Evolutionary conservation across 2,329 filamentous ascomycete genomes (phyloP).

Genomic region (Epichloe hybrida): DNA sequence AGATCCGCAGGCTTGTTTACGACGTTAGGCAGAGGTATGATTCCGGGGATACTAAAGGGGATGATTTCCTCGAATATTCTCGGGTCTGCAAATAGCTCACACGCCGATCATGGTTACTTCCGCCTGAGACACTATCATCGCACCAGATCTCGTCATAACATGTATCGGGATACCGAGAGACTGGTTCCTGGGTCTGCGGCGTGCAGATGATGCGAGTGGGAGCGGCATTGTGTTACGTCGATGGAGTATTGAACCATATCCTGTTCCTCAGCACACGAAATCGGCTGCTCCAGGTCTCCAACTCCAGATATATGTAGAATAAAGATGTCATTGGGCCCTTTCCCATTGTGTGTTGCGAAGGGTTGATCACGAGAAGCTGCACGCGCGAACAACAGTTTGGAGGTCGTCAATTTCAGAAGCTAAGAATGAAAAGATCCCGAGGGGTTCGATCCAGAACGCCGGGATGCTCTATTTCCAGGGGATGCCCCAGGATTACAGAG

Average conservation of each 20-base stretch:
- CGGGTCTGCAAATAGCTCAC: background rate
- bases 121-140: background rate
- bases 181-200: background rate
- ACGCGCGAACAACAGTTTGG: too few relatives aligned
- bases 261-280: background rate
- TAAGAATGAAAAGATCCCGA: too few relatives aligned
- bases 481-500: background rate
- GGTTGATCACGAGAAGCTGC: too few relatives aligned
- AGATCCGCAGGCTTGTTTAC: too few relatives aligned
- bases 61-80: background rate
- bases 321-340: background rate
- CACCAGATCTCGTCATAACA: background rate
- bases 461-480: background rate
- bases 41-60: background rate
- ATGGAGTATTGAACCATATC: background rate
- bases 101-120: background rate
- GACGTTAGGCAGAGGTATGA: too few relatives aligned
- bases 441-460: background rate
- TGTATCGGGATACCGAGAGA: conserved; percentile 1
- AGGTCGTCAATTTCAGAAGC: background rate
- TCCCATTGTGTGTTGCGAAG: too few relatives aligned
- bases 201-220: background rate
- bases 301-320: background rate
- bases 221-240: background rate
- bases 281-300: background rate